Percentiles rank a stretch among this genome's conserved stretches.
phyloP scores from a whole-genome alignment of 805 yeast species.

The Candida peoriensis region DNA sequence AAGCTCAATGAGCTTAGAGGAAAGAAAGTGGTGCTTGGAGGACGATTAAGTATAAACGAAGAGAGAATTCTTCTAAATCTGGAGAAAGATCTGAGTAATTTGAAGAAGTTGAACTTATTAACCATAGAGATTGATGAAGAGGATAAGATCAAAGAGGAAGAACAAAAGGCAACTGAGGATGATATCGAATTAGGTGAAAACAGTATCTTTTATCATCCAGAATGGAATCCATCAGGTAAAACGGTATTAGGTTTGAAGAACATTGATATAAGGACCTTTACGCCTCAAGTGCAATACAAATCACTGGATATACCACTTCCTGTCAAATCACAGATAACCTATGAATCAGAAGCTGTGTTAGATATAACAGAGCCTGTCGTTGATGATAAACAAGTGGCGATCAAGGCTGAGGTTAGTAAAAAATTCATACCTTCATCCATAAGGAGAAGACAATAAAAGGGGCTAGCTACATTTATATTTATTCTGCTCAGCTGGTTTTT shows the following conservation, averaged over 20 bases:
- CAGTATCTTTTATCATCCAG: constrained; percentile 61
- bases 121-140: too few relatives aligned
- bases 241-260: constrained; percentile 37
- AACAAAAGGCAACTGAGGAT: background rate
- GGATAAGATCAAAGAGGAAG: constrained; percentile 1
- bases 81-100: constrained; percentile 36
- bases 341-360: too few relatives aligned
- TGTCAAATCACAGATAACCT: too few relatives aligned
- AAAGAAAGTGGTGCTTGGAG: constrained; percentile 28
- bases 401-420: too few relatives aligned
- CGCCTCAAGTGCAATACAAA: too few relatives aligned
- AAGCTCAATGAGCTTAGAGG: constrained; percentile 22
- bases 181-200: constrained; percentile 34
- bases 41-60: constrained; percentile 27
- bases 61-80: constrained; percentile 30
- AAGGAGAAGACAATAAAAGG: too few relatives aligned
- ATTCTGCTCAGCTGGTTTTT: too few relatives aligned
- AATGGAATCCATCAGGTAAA: constrained; percentile 56
- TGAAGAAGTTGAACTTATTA: constrained; percentile 22
- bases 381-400: too few relatives aligned
- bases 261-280: constrained; percentile 5
- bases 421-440: too few relatives aligned
- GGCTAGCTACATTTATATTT: too few relatives aligned
- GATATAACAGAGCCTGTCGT: too few relatives aligned
- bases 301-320: constrained; percentile 28